Evolutionary conservation across 2,329 filamentous ascomycete genomes (phyloP), one percentile per base, ranked within the genome.

Genomic region (Cladorrhinum sp.): DNA sequence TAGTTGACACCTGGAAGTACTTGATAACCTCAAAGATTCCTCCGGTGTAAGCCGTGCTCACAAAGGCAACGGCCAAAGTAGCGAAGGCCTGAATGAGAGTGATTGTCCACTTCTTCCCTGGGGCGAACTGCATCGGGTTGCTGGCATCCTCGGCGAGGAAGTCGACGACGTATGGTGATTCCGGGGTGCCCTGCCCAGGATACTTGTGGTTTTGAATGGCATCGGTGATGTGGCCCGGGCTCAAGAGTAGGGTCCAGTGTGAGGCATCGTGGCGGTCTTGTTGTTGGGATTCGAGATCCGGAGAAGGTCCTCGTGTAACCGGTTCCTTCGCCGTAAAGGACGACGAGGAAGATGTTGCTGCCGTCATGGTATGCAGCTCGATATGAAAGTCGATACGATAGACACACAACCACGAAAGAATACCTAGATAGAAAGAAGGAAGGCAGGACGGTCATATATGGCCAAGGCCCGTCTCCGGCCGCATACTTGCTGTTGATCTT

Each of bases 51-150:
- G 88, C 88, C 1, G 86, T 88, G 18, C 86, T 89, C 58, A 85
- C 84, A 67, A 92, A 88, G 2, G 89, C 79, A 28, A 91, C 87
- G 26, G 82, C 87, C 49, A 92, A 79, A 1, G 87, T 89, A 14
- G 88, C 84, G 26, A 88, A 67, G 12, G 88, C 87, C 60, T 88
- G 83, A 46, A 88, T 71, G 57, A 83, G 69, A 1, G 86, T 88
- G 64, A 88, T 83, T 28, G 72, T 70, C 88, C 89, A 92, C 75
- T 91, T 91, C 73, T 81, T 82, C 26, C 69, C 59, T 1, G 69
- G 62, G 9, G 80, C 74, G 67, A 86, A 89, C 54, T 77, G 76
- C 79, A 88, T 82, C 0, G 89, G 87, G 72, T 92, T 89, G 65
- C 84, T 82, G 9, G 82, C 81, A 71, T 92, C 89, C 57, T 85